Evolutionary conservation across 2,329 filamentous ascomycete genomes (phyloP).

Genomic region (Aspergillus udagawae): DNA sequence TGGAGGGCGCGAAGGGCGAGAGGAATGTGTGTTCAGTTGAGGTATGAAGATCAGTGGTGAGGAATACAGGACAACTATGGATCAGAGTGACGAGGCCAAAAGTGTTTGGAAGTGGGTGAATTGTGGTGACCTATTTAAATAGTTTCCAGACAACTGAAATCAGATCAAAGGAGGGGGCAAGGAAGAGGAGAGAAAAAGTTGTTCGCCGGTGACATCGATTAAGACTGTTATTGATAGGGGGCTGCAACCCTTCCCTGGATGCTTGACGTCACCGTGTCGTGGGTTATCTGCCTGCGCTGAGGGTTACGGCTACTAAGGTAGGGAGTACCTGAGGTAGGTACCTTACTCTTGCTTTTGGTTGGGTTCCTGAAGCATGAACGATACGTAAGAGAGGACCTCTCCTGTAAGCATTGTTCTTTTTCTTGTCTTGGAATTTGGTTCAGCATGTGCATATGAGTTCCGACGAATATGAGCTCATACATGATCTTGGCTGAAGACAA

Average conservation of each 20-base stretch:
- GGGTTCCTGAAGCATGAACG: neutral
- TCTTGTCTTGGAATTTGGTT: neutral
- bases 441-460: neutral
- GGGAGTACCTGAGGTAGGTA: neutral
- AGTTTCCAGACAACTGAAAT: neutral
- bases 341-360: neutral
- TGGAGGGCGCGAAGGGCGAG: constrained; percentile 9
- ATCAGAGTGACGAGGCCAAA: neutral
- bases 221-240: neutral
- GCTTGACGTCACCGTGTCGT: constrained; percentile 15
- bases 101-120: neutral
- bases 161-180: neutral
- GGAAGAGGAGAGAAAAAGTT: neutral
- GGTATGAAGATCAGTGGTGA: neutral
- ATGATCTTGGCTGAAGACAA: neutral
- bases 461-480: neutral
- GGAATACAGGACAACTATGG: neutral
- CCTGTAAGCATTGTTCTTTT: no score
- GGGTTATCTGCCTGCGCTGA: neutral
- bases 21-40: neutral
- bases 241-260: neutral
- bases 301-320: neutral
- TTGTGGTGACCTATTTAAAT: neutral
- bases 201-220: neutral
- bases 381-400: neutral